phyloP scores from a whole-genome alignment of 1,284 basidiomycete species.

The Mycosarcoma maydis region DNA sequence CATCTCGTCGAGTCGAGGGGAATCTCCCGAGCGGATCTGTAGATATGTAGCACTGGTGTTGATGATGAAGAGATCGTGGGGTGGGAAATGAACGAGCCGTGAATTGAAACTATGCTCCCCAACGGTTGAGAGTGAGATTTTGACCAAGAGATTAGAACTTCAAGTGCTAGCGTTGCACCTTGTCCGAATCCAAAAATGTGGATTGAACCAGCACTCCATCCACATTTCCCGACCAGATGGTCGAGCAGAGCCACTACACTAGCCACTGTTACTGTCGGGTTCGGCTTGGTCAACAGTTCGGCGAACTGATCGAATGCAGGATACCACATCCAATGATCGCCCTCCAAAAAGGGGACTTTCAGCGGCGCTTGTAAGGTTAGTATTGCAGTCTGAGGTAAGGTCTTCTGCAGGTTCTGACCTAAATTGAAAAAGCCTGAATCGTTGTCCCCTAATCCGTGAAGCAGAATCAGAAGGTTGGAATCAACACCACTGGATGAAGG shows the following conservation, averaged over 20 bases:
- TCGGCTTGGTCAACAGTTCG: constrained; percentile 75
- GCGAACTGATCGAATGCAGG: constrained; percentile 78
- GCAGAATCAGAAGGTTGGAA: constrained; percentile 83
- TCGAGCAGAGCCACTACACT: constrained; percentile 72
- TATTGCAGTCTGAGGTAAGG: constrained; percentile 83
- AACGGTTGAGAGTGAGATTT: constrained; percentile 49
- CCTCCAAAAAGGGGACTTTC: constrained; percentile 82
- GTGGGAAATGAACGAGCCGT: constrained; percentile 43
- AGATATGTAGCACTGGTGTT: constrained; percentile 37
- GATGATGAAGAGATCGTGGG: constrained; percentile 10
- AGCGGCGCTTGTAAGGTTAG: constrained; percentile 82
- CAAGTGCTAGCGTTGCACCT: constrained; percentile 81
- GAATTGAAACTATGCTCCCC: constrained; percentile 42
- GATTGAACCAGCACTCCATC: constrained; percentile 77
- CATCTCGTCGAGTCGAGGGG: constrained; percentile 2
- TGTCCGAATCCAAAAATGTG: constrained; percentile 91
- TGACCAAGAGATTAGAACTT: constrained; percentile 74
- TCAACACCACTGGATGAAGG: constrained; percentile 82
- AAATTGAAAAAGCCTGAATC: constrained; percentile 79
- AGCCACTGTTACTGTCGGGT: constrained; percentile 76
- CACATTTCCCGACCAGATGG: constrained; percentile 72
- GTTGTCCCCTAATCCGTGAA: constrained; percentile 89
- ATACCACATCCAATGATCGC: constrained; percentile 77
- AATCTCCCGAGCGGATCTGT: constrained; percentile 4
- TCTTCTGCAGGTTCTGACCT: constrained; percentile 74